These are phyloP conservation scores for Beauveria asiatica DNA, from an alignment of 2,329 filamentous ascomycete genomes.

Conservation along the genomic window DNA sequence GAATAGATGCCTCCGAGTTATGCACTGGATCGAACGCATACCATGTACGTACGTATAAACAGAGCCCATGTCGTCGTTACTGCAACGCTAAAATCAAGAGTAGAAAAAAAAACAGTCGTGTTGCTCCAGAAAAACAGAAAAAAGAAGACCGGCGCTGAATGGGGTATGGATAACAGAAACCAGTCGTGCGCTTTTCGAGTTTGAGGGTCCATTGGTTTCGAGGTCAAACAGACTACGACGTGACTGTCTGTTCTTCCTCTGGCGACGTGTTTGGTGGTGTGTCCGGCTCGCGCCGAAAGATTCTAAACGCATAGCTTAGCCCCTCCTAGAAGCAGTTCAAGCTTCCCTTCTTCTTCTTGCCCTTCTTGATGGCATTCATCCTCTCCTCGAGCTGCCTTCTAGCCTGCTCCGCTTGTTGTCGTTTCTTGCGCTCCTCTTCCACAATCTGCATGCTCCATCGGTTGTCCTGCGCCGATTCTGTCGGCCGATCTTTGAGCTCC, in stretches of 20 bases:
- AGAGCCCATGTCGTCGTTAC: constrained; percentile 8
- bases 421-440: constrained; percentile 91
- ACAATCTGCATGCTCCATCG: constrained; percentile 76
- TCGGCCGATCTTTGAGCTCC: constrained; percentile 47
- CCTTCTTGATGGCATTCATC: constrained; percentile 80
- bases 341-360: constrained; percentile 92
- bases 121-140: background rate
- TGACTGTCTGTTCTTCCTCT: constrained; percentile 2
- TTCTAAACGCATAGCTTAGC: constrained; percentile 16
- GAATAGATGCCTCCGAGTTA: background rate
- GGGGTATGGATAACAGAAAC: background rate
- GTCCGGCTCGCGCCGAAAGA: constrained; percentile 1
- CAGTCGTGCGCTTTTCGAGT: constrained; percentile 4
- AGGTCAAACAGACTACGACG: background rate
- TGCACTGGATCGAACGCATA: constrained; percentile 1
- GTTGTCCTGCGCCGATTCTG: constrained; percentile 43
- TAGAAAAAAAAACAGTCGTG: background rate
- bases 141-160: constrained; percentile 1
- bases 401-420: constrained; percentile 82
- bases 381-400: constrained; percentile 84
- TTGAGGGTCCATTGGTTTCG: background rate
- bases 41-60: constrained; percentile 8
- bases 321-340: constrained; percentile 85
- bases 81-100: constrained; percentile 6
- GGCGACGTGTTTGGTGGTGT: background rate